A percentile compares a stretch with the other conserved stretches of the same genome.
These are phyloP conservation scores for Sporothrix protearum DNA, from an alignment of 2,329 filamentous ascomycete genomes.

Conservation along the genomic window DNA sequence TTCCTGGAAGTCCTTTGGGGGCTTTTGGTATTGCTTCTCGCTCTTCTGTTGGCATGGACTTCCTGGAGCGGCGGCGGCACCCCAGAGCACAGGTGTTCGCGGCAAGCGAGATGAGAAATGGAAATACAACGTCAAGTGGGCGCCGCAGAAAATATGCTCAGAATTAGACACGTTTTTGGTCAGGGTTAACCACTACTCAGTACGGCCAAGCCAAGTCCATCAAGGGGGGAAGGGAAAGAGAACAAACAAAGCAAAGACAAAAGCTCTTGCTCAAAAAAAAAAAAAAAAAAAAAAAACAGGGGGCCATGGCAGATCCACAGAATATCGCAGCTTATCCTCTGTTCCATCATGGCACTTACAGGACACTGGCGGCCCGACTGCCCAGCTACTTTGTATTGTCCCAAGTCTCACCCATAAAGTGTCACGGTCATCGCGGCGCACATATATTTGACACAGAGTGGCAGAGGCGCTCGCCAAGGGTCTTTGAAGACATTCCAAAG, in stretches of 20 bases:
- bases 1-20: neutral
- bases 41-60: neutral
- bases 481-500: neutral
- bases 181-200: neutral
- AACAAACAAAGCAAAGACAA: neutral
- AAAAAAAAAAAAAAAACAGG: neutral
- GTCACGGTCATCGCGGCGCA: neutral
- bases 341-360: neutral
- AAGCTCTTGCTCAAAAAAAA: neutral
- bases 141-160: constrained; percentile 2
- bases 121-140: neutral
- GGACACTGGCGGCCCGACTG: too few relatives aligned
- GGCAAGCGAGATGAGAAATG: neutral
- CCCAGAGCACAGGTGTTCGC: neutral
- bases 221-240: neutral
- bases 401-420: neutral
- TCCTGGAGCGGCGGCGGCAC: neutral
- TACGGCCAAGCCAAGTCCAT: neutral
- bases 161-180: neutral
- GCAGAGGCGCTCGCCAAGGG: neutral
- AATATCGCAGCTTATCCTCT: neutral
- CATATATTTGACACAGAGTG: neutral
- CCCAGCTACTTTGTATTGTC: neutral
- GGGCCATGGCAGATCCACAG: neutral
- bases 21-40: neutral